Conservation (phyloP, 768 basidiomycete genomes). For the Lentinula detonsa region DNA sequence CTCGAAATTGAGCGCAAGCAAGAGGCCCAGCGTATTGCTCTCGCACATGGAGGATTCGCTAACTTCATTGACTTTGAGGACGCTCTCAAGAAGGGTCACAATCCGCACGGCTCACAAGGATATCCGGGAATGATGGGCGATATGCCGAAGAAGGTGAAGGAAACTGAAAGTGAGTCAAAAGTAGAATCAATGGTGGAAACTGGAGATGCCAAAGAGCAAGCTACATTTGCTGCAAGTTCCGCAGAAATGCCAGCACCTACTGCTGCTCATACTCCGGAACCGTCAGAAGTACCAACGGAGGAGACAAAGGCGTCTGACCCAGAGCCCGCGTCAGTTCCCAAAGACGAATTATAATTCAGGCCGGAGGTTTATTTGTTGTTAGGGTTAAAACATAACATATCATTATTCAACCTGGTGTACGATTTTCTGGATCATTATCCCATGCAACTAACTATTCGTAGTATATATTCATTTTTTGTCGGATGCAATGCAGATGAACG, state of each 20-base stretch:
- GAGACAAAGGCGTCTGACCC: background rate
- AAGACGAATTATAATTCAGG: background rate
- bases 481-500: background rate
- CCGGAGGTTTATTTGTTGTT: background rate
- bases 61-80: slow-evolving; percentile 49
- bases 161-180: slow-evolving; percentile 10
- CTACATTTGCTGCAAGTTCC: background rate
- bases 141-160: slow-evolving; percentile 16
- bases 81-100: slow-evolving; percentile 34
- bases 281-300: background rate
- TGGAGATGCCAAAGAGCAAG: background rate
- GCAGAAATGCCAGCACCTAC: background rate
- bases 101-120: slow-evolving; percentile 39
- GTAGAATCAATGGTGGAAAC: background rate
- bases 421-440: background rate
- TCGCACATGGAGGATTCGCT: slow-evolving; percentile 44
- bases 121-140: slow-evolving; percentile 36
- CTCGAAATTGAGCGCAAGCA: slow-evolving; percentile 44
- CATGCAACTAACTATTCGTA: background rate
- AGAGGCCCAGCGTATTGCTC: slow-evolving; percentile 46
- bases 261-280: background rate
- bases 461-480: background rate
- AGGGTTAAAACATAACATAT: background rate
- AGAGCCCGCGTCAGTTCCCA: background rate
- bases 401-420: background rate